Base-by-base conservation (phyloP, 345 rosid genomes). In the Triadica sebifera region DNA sequence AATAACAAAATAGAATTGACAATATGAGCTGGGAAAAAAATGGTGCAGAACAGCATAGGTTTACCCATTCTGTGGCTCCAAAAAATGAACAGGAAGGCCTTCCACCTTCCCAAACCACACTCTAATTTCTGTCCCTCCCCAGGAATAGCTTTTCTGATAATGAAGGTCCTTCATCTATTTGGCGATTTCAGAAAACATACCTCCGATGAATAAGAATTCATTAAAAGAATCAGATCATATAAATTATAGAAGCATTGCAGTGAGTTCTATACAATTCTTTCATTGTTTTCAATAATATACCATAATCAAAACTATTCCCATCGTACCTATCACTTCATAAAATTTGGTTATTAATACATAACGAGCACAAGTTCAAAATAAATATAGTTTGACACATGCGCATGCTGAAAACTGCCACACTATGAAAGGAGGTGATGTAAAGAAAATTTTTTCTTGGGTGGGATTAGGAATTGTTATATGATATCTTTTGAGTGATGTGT, bases 1-100 rank as follows among this genome's bases (percentile, higher is more conserved):
- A 41, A 10, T 12, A 70, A 13, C 13, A 5, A 8, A 19, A 16
- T 4, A 59, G 29, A 59, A 57, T 12, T 17, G 34, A 19, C 17
- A 34, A 13, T 34, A 60, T 11, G 34, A 55, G 37, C 17, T 57
- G 53, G 46, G 52, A 46, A 39, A 13, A 67, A 5, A 22, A 39
- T 38, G 53, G 73, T 59, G 20, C 19, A 41, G 63, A 6, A 80
- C 61, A 77, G 53, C 69, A 60, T 25, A 52, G 65, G 56, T 16
- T 83, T 85, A 92, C 98, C 93, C 91, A 66, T 92, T 94, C 52
- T 86, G 97, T 70, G 96, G 97, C 73, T 94, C 97, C 80, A 94
- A 80, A 79, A 94, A 90, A 83, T 91, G 89, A 77, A 91, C 98
- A 8, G 96, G 85, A 78, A 94, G 81, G 58, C 98, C 91, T 88